These are phyloP conservation scores for Blastocladiella britannica DNA, from an alignment of 192 early-diverging fungal genomes.

Conservation along the genomic window DNA sequence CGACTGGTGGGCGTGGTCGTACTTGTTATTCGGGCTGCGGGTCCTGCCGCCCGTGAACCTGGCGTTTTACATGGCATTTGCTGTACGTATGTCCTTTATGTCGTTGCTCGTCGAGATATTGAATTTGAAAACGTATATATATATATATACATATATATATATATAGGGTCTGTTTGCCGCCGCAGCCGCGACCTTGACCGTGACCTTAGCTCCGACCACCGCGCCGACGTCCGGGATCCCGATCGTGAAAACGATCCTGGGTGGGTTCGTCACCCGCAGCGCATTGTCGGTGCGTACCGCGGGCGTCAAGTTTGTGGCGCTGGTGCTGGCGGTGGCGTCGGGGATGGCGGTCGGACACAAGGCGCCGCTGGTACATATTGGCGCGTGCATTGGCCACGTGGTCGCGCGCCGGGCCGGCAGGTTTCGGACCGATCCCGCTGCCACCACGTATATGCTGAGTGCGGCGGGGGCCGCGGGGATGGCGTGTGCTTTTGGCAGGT, in stretches of 20 bases:
- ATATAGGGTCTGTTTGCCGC: not conserved
- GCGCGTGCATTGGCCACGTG: slow-evolving; percentile 81
- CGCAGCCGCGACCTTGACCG: not conserved
- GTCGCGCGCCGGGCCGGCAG: slow-evolving; percentile 52
- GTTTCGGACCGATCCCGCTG: slow-evolving; percentile 60
- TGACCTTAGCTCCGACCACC: not conserved
- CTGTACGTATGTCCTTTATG: not conserved
- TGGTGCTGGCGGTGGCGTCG: not conserved
- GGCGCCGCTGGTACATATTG: slow-evolving; percentile 87
- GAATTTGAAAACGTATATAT: too few species aligned
- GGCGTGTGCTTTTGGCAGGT: slow-evolving; percentile 89
- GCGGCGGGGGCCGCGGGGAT: slow-evolving; percentile 88
- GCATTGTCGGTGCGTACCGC: not conserved
- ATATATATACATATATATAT: too few species aligned
- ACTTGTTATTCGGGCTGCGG: not conserved
- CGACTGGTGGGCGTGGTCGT: not conserved
- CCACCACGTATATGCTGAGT: slow-evolving; percentile 36
- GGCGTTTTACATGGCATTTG: not conserved
- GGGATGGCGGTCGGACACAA: slow-evolving; percentile 12
- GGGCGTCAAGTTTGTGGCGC: not conserved
- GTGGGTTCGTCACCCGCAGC: not conserved
- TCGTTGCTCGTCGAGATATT: too few species aligned
- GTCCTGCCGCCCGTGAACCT: not conserved
- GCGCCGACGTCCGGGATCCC: not conserved
- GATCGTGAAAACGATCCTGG: not conserved